Evolutionary conservation across 495 filamentous ascomycete genomes (phyloP).

Genomic region (Trypethelium eluteriae): DNA sequence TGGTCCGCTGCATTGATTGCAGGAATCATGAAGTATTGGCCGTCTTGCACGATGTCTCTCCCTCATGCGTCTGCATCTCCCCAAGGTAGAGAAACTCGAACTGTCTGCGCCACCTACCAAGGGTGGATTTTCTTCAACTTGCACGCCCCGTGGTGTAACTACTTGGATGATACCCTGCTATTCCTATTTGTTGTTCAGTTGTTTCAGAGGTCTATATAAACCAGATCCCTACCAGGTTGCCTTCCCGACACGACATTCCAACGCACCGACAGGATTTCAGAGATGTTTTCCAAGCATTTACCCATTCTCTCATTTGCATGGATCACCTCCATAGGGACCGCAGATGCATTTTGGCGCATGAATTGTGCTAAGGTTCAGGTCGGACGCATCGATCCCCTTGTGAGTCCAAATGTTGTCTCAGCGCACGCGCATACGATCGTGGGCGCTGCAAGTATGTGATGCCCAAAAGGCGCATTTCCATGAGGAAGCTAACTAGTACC

Average conservation of each 20-base stretch:
- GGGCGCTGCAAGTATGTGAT: slow-evolving; percentile 31
- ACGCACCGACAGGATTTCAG: not conserved
- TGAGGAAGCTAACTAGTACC: slow-evolving; percentile 12
- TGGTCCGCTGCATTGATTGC: not conserved
- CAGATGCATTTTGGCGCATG: slow-evolving; percentile 35
- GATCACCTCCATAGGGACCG: slow-evolving; percentile 11
- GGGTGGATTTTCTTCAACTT: not conserved
- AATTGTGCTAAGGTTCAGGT: slow-evolving; percentile 35
- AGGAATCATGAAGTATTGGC: not conserved
- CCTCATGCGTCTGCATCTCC: not conserved
- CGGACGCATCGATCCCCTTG: slow-evolving; percentile 35
- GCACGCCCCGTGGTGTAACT: not conserved
- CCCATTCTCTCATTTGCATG: not conserved
- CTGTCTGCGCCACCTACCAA: not conserved
- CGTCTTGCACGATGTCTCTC: not conserved
- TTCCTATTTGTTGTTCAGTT: not conserved
- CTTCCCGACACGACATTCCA: not conserved
- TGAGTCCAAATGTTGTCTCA: slow-evolving; percentile 27
- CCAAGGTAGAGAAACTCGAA: not conserved
- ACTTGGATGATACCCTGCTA: not conserved
- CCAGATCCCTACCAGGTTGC: not conserved
- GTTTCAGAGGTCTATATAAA: not conserved
- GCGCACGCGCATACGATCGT: slow-evolving; percentile 34
- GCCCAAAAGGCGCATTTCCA: no score
- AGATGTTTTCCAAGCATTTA: not conserved